Evolutionary conservation across 768 basidiomycete species (phyloP).

Genomic region (Pisolithus tinctorius): DNA sequence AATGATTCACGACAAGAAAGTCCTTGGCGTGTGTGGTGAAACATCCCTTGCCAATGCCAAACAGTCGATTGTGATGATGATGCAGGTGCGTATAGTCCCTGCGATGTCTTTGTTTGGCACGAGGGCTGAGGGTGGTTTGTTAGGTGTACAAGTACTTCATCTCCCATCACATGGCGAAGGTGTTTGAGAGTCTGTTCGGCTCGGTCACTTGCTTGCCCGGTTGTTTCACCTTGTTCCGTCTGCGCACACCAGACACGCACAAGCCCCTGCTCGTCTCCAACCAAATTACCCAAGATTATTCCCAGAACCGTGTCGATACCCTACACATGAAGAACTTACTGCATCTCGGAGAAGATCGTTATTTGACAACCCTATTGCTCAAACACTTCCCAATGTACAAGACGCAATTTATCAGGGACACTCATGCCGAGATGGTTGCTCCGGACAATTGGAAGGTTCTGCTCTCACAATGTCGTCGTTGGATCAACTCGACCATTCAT

Average conservation of each 20-base stretch:
- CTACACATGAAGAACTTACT: constrained; percentile 98
- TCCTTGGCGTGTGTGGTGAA: constrained; percentile 93
- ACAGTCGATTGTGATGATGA: constrained; percentile 94
- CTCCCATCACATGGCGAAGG: constrained; percentile 97
- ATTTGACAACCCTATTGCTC: constrained; percentile 89
- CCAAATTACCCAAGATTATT: constrained; percentile 85
- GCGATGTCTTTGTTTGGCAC: background rate
- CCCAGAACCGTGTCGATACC: constrained; percentile 94
- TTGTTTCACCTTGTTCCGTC: constrained; percentile 96
- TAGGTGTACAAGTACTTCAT: constrained; percentile 99
- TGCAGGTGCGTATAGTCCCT: constrained; percentile 55
- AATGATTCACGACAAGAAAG: constrained; percentile 95
- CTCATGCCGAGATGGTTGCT: constrained; percentile 90
- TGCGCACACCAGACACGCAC: constrained; percentile 90
- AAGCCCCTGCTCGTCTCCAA: constrained; percentile 93
- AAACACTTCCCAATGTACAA: constrained; percentile 94
- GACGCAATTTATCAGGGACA: constrained; percentile 93
- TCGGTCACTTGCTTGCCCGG: constrained; percentile 98
- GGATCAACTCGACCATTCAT: constrained; percentile 99
- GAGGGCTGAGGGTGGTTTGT: background rate
- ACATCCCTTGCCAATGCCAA: constrained; percentile 90
- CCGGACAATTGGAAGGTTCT: constrained; percentile 94
- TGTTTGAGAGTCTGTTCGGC: constrained; percentile 94
- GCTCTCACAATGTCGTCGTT: constrained; percentile 93
- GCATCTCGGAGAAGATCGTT: constrained; percentile 98